phyloP scores from a whole-genome alignment of 139 green algal species.

The Haematococcus lacustris region DNA sequence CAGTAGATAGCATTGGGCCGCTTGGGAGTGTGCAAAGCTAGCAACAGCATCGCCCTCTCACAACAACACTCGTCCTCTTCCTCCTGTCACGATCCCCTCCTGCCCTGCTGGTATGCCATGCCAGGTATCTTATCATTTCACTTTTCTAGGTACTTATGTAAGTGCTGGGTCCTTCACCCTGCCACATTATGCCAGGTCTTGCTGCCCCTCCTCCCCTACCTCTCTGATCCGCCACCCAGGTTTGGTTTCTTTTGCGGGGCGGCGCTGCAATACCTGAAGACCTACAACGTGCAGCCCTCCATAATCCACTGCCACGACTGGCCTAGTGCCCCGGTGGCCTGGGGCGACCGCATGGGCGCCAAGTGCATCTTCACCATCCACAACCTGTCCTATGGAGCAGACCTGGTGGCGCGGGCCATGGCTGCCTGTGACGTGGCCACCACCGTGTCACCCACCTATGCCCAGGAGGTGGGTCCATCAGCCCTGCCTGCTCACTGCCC shows the following conservation, averaged over 20 bases:
- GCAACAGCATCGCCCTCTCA: too few relatives aligned
- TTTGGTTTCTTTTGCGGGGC: conserved; percentile 89
- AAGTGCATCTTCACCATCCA: conserved; percentile 87
- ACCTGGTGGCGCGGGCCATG: conserved; percentile 75
- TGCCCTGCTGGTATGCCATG: too few relatives aligned
- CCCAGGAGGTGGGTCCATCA: conserved; percentile 64
- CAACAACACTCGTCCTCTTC: too few relatives aligned
- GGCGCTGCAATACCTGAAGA: conserved; percentile 77
- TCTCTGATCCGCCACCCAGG: too few relatives aligned
- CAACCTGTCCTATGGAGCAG: conserved; percentile 86
- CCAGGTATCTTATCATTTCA: too few relatives aligned
- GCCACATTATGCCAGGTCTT: conserved; percentile 23
- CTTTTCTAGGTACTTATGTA: too few relatives aligned
- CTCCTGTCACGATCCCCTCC: too few relatives aligned
- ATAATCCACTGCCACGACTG: conserved; percentile 97
- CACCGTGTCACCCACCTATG: conserved; percentile 93
- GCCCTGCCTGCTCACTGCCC: too few relatives aligned
- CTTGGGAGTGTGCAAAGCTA: too few relatives aligned
- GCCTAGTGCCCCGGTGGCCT: conserved; percentile 68
- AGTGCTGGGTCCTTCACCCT: too few relatives aligned
- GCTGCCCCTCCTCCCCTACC: too few relatives aligned
- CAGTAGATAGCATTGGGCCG: too few relatives aligned
- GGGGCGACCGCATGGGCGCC: conserved; percentile 33
- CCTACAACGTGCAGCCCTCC: conserved; percentile 51
- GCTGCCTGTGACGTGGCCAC: conserved; percentile 64